phyloP scores from a whole-genome alignment of 139 green algal species.

The Tetradesmus obliquus region DNA sequence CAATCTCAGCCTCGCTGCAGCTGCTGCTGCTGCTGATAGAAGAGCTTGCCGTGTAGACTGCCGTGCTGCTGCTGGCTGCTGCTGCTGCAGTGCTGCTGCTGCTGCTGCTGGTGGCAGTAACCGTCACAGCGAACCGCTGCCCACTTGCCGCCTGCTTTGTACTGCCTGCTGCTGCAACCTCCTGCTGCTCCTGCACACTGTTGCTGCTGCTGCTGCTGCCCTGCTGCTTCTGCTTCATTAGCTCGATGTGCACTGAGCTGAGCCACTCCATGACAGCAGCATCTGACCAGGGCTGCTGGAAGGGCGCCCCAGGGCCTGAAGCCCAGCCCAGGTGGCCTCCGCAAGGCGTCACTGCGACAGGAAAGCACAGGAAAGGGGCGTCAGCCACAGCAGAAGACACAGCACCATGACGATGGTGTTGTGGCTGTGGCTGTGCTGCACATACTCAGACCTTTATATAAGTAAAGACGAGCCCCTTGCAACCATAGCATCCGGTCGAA shows the following conservation, averaged over 20 bases:
- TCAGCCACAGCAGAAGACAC: background rate
- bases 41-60: background rate
- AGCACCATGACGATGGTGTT: background rate
- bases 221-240: slow-evolving; percentile 25
- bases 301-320: slow-evolving; percentile 60
- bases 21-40: slow-evolving; percentile 8
- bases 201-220: slow-evolving; percentile 23
- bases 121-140: background rate
- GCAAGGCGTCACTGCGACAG: slow-evolving; percentile 15
- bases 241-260: slow-evolving; percentile 36
- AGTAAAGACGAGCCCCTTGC: too few relatives aligned
- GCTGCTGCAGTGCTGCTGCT: background rate
- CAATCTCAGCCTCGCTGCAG: background rate
- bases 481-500: too few relatives aligned
- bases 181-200: slow-evolving; percentile 1
- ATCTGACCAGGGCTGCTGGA: slow-evolving; percentile 78
- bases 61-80: background rate
- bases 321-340: slow-evolving; percentile 90
- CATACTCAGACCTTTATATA: too few relatives aligned
- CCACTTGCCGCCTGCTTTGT: background rate
- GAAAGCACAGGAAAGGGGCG: background rate
- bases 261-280: slow-evolving; percentile 74
- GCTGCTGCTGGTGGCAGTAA: background rate
- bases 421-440: background rate
- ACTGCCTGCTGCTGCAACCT: background rate